Percentiles rank a stretch among this genome's conserved stretches.
Evolutionary conservation across 306 rosid genomes (phyloP).

Genomic region (Fagus crenata): DNA sequence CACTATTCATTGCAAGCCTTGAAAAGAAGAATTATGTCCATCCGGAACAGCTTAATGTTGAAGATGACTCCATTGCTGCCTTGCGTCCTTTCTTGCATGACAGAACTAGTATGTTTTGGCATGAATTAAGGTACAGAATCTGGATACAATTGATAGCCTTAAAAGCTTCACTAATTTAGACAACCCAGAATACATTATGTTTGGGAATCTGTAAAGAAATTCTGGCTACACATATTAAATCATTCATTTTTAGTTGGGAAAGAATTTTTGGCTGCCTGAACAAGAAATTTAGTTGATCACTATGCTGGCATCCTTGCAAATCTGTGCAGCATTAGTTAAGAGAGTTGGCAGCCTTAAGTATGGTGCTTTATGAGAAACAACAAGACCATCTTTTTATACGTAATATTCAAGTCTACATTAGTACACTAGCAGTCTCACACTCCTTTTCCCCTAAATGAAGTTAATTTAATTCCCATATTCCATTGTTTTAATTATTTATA

Average conservation of each 20-base stretch:
- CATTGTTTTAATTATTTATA: neutral
- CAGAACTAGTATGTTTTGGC: conserved; percentile 55
- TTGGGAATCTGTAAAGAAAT: neutral
- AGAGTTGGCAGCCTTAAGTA: neutral
- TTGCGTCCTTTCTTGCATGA: conserved; percentile 49
- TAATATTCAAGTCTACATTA: neutral
- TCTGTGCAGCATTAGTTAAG: neutral
- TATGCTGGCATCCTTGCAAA: neutral
- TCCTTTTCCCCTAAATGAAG: neutral
- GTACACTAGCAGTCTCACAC: neutral
- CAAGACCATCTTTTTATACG: neutral
- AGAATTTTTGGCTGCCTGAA: neutral
- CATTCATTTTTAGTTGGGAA: neutral
- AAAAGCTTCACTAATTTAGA: neutral
- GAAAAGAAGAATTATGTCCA: conserved; percentile 29
- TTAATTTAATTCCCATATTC: neutral
- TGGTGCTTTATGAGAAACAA: neutral
- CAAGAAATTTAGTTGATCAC: neutral
- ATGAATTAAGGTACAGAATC: conserved; percentile 53
- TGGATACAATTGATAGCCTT: neutral
- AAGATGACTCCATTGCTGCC: conserved; percentile 36
- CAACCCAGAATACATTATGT: too few relatives aligned
- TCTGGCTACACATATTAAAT: neutral
- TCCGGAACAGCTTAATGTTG: conserved; percentile 28
- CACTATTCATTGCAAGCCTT: conserved; percentile 44